Percentiles rank a stretch among this genome's conserved stretches.
Conservation (phyloP, 331 rosid genomes). For the Quercus tomentella region DNA sequence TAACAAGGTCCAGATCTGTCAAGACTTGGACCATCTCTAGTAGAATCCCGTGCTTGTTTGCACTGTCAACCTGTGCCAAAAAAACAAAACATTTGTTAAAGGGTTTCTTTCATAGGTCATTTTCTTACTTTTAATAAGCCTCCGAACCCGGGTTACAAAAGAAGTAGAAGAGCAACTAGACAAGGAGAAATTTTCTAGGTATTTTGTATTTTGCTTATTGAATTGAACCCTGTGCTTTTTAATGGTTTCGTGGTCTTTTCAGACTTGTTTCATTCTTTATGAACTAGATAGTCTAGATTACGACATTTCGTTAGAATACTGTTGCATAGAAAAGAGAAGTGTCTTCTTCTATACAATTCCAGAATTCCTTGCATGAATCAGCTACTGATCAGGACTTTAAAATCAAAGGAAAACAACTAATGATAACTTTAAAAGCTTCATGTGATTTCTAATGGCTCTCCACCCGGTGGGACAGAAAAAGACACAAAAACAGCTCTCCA, state of each 20-base stretch:
- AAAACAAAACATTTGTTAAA: not conserved
- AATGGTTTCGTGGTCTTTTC: not conserved
- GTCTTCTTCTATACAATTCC: no score
- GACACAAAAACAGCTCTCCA: no score
- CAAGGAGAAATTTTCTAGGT: not conserved
- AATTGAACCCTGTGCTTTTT: no score
- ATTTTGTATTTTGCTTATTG: no score
- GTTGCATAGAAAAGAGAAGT: not conserved
- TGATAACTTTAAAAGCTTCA: no score
- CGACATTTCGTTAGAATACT: not conserved
- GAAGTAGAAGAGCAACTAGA: not conserved
- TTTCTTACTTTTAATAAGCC: not conserved
- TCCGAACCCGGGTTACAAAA: not conserved
- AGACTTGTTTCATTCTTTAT: not conserved
- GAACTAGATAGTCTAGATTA: not conserved
- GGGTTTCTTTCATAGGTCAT: not conserved
- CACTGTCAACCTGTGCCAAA: slow-evolving; percentile 77
- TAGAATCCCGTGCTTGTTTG: slow-evolving; percentile 86
- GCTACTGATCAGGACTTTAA: no score
- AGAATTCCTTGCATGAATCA: no score
- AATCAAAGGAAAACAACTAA: no score
- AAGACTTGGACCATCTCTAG: slow-evolving; percentile 92
- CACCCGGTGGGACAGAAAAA: not conserved
- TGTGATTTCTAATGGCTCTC: slow-evolving; percentile 2
- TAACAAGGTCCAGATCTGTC: slow-evolving; percentile 87